A percentile compares a stretch with the other conserved stretches of the same genome.
These are phyloP conservation scores for Herpetospermum pedunculosum DNA, from an alignment of 306 rosid genomes.

Conservation along the genomic window DNA sequence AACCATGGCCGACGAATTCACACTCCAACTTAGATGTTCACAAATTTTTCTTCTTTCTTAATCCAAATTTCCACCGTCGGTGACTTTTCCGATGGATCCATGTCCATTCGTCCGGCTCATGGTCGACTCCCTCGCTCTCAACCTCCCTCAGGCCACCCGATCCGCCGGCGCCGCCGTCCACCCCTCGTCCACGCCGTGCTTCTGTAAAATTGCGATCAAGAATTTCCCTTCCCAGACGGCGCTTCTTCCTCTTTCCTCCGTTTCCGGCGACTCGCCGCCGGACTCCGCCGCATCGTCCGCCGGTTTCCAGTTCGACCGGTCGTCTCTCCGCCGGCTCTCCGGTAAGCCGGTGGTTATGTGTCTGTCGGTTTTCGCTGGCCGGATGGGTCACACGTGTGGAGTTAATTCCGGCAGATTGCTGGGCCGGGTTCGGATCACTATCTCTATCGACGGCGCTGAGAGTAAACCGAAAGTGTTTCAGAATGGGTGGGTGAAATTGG, in stretches of 20 bases:
- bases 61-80: not conserved
- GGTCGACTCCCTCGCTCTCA: conserved; percentile 53
- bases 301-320: conserved; percentile 51
- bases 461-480: conserved; percentile 32
- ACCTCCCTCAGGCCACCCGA: conserved; percentile 45
- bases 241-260: conserved; percentile 43
- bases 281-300: conserved; percentile 35
- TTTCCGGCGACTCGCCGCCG: conserved; percentile 23
- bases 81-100: conserved; percentile 46
- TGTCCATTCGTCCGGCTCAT: conserved; percentile 66
- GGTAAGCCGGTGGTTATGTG: conserved; percentile 30
- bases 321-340: conserved; percentile 39
- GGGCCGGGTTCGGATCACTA: conserved; percentile 40
- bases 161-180: conserved; percentile 50
- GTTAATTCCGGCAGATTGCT: conserved; percentile 41
- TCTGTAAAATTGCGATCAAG: conserved; percentile 46
- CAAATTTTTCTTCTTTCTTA: not conserved
- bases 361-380: conserved; percentile 55
- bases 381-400: conserved; percentile 57
- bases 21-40: conserved; percentile 1
- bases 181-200: conserved; percentile 81
- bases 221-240: conserved; percentile 53
- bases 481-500: conserved; percentile 59
- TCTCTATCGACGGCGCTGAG: conserved; percentile 21
- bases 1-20: not conserved